Percentiles rank a stretch among this genome's conserved stretches.
Evolutionary conservation across 2,329 filamentous ascomycete genomes (phyloP).

Genomic region (Botrytis deweyae): DNA sequence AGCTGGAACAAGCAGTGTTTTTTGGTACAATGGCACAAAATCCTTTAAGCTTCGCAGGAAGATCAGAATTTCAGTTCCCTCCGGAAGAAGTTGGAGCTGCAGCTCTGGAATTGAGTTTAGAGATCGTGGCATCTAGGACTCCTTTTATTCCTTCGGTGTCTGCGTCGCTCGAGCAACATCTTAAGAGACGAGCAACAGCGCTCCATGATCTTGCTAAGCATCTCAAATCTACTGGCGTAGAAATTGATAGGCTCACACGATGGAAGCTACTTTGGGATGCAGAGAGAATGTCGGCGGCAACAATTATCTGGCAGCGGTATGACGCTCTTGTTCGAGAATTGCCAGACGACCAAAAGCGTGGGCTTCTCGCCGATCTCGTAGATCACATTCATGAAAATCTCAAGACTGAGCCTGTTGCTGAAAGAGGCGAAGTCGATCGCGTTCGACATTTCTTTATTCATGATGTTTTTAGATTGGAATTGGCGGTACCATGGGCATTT

Average conservation of each 20-base stretch:
- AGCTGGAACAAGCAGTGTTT: conserved; percentile 92
- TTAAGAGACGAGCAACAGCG: conserved; percentile 70
- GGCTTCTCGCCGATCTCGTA: conserved; percentile 71
- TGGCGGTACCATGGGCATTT: conserved; percentile 76
- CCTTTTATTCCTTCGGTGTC: conserved; percentile 70
- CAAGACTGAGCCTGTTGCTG: conserved; percentile 64
- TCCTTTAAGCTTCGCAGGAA: conserved; percentile 79
- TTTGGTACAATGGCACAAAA: conserved; percentile 81
- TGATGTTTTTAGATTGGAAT: conserved; percentile 69
- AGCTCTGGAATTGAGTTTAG: conserved; percentile 73
- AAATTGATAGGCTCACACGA: conserved; percentile 64
- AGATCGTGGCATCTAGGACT: conserved; percentile 77
- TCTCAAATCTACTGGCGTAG: conserved; percentile 63
- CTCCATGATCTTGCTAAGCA: conserved; percentile 73
- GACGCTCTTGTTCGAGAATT: conserved; percentile 64
- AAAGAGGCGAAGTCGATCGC: conserved; percentile 70
- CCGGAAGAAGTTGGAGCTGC: conserved; percentile 71
- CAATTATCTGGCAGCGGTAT: conserved; percentile 76
- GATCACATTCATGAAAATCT: conserved; percentile 74
- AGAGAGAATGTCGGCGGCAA: conserved; percentile 82
- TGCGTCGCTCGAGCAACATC: conserved; percentile 77
- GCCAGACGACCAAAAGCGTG: conserved; percentile 61
- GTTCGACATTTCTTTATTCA: conserved; percentile 86
- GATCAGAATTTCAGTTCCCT: conserved; percentile 64
- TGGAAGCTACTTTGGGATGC: conserved; percentile 88